Base-by-base conservation (phyloP, 179 eudicot genomes). In the Amaranthus tricolor region DNA sequence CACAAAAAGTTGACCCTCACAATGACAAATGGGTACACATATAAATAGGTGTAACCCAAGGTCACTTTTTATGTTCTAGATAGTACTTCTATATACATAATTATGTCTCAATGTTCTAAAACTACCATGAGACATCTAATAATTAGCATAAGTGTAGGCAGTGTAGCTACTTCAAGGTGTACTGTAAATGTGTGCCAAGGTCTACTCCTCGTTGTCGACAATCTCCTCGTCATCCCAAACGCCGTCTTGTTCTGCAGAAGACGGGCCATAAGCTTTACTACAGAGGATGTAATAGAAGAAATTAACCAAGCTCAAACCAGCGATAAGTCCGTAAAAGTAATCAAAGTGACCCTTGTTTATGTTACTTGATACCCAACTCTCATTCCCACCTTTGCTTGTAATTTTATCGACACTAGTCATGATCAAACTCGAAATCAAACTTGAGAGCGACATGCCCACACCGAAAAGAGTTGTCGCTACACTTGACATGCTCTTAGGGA, bases 401-500 rank as follows among this genome's bases (percentile, higher is more conserved):
- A 81, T 73, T 20, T 48, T 61, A 55, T 88, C 77, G 7, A 83
- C 9, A 9, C 16, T 10, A 20, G 57, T 86, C 81, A 86, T 57
- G 6, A 86, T 72, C 24, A 83, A 52, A 62, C 83, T 81, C 7
- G 85, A 79, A 15, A 83, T 2, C 66, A 86, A 54, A 60, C 70
- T 78, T 8, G 81, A 84, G 10, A 77, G 64, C 16, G 79, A 31
- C 67, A 74, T 62, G 6, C 85, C 79, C 0, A 85, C 10, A 9
- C 72, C 62, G 19, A 31, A 67, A 7, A 86, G 73, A 56, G 61
- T 76, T 6, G 87, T 48, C 1, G 87, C 86, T 2, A 84, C 43
- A 58, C 92, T 83, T 0, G 88, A 80, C 92, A 86, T 83, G 67
- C 87, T 84, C 71, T 74, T 76, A 0, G 92, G 89, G 20, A 84